A percentile compares a stretch with the other conserved stretches of the same genome.
phyloP scores from a whole-genome alignment of 768 basidiomycete genomes.

The Panus rudis region DNA sequence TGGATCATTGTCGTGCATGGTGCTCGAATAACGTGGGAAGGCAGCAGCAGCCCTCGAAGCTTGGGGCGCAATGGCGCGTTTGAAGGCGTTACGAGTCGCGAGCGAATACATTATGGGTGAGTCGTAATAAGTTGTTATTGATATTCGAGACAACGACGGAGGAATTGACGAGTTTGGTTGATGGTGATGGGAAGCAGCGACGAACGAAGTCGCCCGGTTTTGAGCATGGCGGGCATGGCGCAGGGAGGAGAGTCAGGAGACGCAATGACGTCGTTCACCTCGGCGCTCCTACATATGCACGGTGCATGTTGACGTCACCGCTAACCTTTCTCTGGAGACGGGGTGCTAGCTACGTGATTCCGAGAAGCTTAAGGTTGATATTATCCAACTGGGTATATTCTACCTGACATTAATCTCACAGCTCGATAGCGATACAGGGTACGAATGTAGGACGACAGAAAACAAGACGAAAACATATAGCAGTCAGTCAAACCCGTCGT shows the following conservation, averaged over 20 bases:
- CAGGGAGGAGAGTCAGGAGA: conserved; percentile 2
- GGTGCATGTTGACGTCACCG: too few relatives aligned
- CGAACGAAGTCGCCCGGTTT: neutral
- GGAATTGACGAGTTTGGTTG: neutral
- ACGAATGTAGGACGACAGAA: too few relatives aligned
- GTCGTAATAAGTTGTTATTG: neutral
- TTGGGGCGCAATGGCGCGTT: conserved; percentile 15
- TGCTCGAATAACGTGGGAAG: conserved; percentile 20
- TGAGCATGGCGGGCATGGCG: conserved; percentile 1
- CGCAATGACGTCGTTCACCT: conserved; percentile 7
- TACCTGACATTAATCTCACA: too few relatives aligned
- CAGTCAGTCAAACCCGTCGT: conserved; percentile 44
- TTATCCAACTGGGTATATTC: too few relatives aligned
- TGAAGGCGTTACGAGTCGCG: conserved; percentile 17
- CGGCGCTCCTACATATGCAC: too few relatives aligned
- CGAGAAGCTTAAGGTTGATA: too few relatives aligned
- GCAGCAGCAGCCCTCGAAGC: conserved; percentile 8
- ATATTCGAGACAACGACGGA: neutral
- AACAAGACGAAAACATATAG: too few relatives aligned
- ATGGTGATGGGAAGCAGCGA: neutral
- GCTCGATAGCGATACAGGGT: too few relatives aligned
- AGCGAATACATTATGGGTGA: conserved; percentile 19
- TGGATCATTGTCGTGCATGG: conserved; percentile 29
- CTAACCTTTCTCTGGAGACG: too few relatives aligned
- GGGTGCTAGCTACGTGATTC: too few relatives aligned